A percentile compares a stretch with the other conserved stretches of the same genome.
Conservation (phyloP, 2,329 filamentous ascomycete genomes). For the Epichloe typhina region DNA sequence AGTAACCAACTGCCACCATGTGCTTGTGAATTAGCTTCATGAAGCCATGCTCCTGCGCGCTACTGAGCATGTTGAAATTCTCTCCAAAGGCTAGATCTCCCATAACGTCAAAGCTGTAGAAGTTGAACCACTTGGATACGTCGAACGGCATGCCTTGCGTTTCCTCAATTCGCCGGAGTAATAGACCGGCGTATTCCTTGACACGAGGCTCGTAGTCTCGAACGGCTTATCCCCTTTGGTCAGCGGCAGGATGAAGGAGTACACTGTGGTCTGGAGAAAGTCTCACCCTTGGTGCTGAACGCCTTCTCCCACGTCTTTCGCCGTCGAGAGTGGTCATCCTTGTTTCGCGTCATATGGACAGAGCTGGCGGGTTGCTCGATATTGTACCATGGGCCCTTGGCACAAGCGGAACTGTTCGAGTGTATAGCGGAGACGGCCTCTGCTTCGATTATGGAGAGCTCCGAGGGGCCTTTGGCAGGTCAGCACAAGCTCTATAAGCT, state of each 20-base stretch:
- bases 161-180: slow-evolving; percentile 9
- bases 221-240: background rate
- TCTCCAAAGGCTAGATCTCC: slow-evolving; percentile 26
- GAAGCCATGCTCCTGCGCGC: slow-evolving; percentile 14
- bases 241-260: background rate
- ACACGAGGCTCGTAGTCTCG: slow-evolving; percentile 17
- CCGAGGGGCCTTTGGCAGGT: slow-evolving; percentile 13
- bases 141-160: slow-evolving; percentile 14
- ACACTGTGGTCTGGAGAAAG: background rate
- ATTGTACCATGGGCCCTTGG: slow-evolving; percentile 22
- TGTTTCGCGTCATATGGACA: slow-evolving; percentile 19
- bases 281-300: slow-evolving; percentile 16
- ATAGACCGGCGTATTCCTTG: background rate
- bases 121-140: slow-evolving; percentile 20
- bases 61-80: slow-evolving; percentile 21
- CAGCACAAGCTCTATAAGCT: background rate
- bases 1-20: slow-evolving; percentile 11
- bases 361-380: slow-evolving; percentile 16
- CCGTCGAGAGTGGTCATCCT: slow-evolving; percentile 16
- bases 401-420: slow-evolving; percentile 14
- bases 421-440: slow-evolving; percentile 17
- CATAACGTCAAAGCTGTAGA: slow-evolving; percentile 27
- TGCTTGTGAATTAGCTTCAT: slow-evolving; percentile 13
- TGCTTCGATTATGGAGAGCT: slow-evolving; percentile 19
- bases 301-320: slow-evolving; percentile 22